These are phyloP conservation scores for Coemansia sp. DNA, from an alignment of 192 early-diverging fungal species.

Conservation along the genomic window DNA sequence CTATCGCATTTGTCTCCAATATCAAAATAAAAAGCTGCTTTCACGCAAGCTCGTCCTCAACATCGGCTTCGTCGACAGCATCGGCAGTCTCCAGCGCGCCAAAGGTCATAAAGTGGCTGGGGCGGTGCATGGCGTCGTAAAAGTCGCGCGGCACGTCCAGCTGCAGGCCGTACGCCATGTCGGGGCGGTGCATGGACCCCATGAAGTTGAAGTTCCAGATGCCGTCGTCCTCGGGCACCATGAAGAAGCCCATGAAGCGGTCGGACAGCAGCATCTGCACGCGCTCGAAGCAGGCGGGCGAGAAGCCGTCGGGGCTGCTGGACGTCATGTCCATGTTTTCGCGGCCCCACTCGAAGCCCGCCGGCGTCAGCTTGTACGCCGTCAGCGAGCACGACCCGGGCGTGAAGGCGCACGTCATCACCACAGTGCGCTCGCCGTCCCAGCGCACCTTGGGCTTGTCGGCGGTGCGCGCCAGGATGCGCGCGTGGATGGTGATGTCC, in stretches of 20 bases:
- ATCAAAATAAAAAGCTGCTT: not conserved
- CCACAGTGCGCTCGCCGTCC: constrained; percentile 95
- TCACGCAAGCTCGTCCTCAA: constrained; percentile 57
- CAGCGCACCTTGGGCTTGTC: constrained; percentile 67
- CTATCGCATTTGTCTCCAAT: too few relatives aligned
- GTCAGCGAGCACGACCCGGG: constrained; percentile 97
- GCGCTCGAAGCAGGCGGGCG: constrained; percentile 89
- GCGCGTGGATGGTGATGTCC: constrained; percentile 91
- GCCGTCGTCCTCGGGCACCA: constrained; percentile 93
- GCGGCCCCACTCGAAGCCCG: constrained; percentile 96
- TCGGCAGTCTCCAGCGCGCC: constrained; percentile 60
- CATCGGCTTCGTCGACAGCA: constrained; percentile 37
- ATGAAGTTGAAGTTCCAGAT: constrained; percentile 99
- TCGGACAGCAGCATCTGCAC: constrained; percentile 97
- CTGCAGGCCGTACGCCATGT: constrained; percentile 91
- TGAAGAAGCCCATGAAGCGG: constrained; percentile 97
- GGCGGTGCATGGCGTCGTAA: constrained; percentile 95
- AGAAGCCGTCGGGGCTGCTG: constrained; percentile 83
- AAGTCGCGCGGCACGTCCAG: constrained; percentile 96
- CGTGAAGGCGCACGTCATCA: constrained; percentile 96
- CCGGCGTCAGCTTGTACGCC: constrained; percentile 94
- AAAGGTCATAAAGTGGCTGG: constrained; percentile 96
- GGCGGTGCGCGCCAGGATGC: constrained; percentile 81
- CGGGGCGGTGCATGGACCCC: constrained; percentile 88
- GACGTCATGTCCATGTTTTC: constrained; percentile 87